Conservation (phyloP, 345 rosid genomes). For the Toxicodendron radicans region DNA sequence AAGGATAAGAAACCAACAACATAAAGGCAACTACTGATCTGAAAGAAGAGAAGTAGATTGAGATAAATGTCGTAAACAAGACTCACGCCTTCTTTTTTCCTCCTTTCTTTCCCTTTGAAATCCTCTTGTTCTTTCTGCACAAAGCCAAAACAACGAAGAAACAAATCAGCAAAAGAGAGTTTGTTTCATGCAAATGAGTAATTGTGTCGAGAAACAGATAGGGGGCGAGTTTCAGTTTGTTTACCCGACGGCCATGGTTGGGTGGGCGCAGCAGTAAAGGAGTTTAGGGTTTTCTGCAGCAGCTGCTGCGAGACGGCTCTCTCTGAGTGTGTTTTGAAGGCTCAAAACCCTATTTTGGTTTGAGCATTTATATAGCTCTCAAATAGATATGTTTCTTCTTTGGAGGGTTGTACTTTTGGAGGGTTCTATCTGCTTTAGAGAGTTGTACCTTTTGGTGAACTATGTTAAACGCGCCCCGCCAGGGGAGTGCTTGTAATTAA, state of each 20-base stretch:
- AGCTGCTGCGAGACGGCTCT: not conserved
- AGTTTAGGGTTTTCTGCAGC: not conserved
- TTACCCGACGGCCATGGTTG: slow-evolving; percentile 49
- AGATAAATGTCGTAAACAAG: not conserved
- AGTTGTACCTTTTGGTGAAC: no score
- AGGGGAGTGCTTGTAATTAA: no score
- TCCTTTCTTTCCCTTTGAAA: slow-evolving; percentile 96
- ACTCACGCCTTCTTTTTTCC: slow-evolving; percentile 96
- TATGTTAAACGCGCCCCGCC: no score
- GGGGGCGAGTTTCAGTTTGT: not conserved
- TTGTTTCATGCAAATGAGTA: no score
- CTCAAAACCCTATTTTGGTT: not conserved
- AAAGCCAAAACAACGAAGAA: not conserved
- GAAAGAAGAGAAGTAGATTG: not conserved
- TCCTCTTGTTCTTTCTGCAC: slow-evolving; percentile 83
- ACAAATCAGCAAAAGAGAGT: not conserved
- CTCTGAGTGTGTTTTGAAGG: not conserved
- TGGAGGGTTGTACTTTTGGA: not conserved
- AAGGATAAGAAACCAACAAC: not conserved
- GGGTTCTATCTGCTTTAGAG: no score
- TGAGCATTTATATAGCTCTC: not conserved
- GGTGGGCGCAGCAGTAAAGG: no score
- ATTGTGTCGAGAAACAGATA: not conserved
- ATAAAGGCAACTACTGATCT: not conserved
- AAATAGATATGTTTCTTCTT: not conserved